phyloP scores from a whole-genome alignment of 306 rosid species.

The Rosa persica region DNA sequence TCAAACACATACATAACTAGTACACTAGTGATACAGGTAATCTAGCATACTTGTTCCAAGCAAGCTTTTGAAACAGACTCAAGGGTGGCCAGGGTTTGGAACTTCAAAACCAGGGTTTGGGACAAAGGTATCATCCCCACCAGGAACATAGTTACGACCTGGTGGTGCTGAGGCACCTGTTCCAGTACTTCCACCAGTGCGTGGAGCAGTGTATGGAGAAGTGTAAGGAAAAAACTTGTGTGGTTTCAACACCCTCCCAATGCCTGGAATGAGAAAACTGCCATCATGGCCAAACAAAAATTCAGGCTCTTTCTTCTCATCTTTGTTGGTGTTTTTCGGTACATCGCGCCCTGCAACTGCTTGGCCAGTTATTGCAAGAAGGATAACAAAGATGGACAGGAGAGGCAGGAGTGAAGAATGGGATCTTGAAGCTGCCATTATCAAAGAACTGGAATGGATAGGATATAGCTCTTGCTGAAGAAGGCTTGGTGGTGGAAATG shows the following conservation, averaged over 20 bases:
- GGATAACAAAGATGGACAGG: slow-evolving; percentile 31
- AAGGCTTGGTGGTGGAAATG: slow-evolving; percentile 40
- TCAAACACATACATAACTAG: neutral
- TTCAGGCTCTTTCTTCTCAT: slow-evolving; percentile 57
- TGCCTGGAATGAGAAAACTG: slow-evolving; percentile 49
- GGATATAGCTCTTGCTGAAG: neutral
- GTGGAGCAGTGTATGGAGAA: slow-evolving; percentile 10
- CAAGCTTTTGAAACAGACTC: slow-evolving; percentile 21
- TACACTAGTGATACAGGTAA: neutral
- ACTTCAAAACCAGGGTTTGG: slow-evolving; percentile 74
- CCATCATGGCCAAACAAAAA: slow-evolving; percentile 47
- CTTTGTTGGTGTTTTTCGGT: slow-evolving; percentile 13
- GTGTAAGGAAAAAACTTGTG: slow-evolving; percentile 1
- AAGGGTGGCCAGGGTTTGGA: slow-evolving; percentile 59
- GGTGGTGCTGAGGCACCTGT: neutral
- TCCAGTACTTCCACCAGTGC: slow-evolving; percentile 21
- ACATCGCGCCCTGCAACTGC: slow-evolving; percentile 42
- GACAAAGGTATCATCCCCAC: slow-evolving; percentile 64
- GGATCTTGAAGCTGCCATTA: slow-evolving; percentile 31
- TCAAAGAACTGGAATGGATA: neutral
- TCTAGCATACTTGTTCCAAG: slow-evolving; percentile 17
- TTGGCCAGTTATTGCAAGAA: slow-evolving; percentile 40
- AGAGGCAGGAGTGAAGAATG: slow-evolving; percentile 29
- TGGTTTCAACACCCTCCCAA: slow-evolving; percentile 49
- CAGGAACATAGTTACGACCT: slow-evolving; percentile 45